Percentiles rank a stretch among this genome's conserved stretches.
Conservation (phyloP, 2,329 filamentous ascomycete genomes). For the Drechslera avenae region DNA sequence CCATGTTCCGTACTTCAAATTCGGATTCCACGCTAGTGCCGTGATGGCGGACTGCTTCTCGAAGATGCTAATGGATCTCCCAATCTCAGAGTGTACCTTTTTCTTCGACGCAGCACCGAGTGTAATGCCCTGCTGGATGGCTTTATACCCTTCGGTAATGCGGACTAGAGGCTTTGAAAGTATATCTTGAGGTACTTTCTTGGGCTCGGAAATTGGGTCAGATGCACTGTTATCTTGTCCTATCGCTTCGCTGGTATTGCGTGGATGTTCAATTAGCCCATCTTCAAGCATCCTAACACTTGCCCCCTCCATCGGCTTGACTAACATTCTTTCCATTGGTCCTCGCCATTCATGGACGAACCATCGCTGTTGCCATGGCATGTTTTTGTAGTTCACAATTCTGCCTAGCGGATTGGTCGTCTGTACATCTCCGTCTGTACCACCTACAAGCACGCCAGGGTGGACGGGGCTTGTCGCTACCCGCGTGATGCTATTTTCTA, state of each 20-base stretch:
- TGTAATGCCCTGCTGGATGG: slow-evolving; percentile 34
- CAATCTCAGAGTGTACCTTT: slow-evolving; percentile 28
- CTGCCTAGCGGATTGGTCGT: slow-evolving; percentile 59
- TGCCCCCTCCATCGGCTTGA: neutral
- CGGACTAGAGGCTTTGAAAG: slow-evolving; percentile 38
- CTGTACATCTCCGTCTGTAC: slow-evolving; percentile 57
- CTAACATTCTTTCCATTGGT: slow-evolving; percentile 18
- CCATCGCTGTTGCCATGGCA: slow-evolving; percentile 61
- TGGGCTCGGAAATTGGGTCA: neutral
- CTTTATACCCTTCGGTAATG: slow-evolving; percentile 52
- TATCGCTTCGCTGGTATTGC: neutral
- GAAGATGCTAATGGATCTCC: slow-evolving; percentile 49
- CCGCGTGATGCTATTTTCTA: slow-evolving; percentile 47
- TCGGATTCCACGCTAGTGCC: slow-evolving; percentile 58
- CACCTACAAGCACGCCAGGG: slow-evolving; percentile 59
- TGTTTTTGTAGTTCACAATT: slow-evolving; percentile 56
- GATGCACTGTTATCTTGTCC: neutral
- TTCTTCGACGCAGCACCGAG: slow-evolving; percentile 25
- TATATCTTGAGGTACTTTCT: slow-evolving; percentile 14
- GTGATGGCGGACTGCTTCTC: slow-evolving; percentile 54
- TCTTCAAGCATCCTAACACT: slow-evolving; percentile 6
- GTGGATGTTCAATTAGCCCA: neutral
- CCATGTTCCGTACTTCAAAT: slow-evolving; percentile 56
- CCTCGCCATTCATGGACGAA: slow-evolving; percentile 63
- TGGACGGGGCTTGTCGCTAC: slow-evolving; percentile 60